Conservation (phyloP, 768 basidiomycete genomes). For the Suillus variegatus region DNA sequence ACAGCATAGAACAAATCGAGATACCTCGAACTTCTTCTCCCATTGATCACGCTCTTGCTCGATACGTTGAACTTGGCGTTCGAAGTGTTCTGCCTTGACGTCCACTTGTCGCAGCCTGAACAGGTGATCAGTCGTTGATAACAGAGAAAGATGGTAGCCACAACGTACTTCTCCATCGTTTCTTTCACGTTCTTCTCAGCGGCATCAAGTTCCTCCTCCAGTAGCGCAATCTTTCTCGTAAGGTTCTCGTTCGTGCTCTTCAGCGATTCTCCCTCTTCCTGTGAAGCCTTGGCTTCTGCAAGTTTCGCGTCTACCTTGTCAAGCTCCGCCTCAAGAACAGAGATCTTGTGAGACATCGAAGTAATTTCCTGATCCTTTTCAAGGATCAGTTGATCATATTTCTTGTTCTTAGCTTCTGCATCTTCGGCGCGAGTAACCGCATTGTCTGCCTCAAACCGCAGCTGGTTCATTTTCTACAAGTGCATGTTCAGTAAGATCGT, state of each 20-base stretch:
- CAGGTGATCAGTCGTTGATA: conserved; percentile 21
- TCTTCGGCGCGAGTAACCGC: conserved; percentile 82
- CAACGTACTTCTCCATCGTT: conserved; percentile 89
- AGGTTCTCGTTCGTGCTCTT: conserved; percentile 75
- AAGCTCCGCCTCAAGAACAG: conserved; percentile 63
- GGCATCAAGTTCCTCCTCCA: conserved; percentile 94
- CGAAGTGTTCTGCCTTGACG: conserved; percentile 98
- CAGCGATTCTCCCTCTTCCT: conserved; percentile 68
- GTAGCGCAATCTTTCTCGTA: conserved; percentile 79
- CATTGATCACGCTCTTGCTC: conserved; percentile 91
- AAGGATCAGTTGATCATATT: conserved; percentile 68
- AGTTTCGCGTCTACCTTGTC: conserved; percentile 73
- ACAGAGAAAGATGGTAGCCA: conserved; percentile 10
- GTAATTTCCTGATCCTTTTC: conserved; percentile 84
- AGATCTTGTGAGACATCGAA: conserved; percentile 74
- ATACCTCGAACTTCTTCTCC: conserved; percentile 95
- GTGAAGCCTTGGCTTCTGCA: conserved; percentile 59
- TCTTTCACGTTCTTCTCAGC: conserved; percentile 98
- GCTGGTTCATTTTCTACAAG: conserved; percentile 66
- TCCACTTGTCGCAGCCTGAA: conserved; percentile 91
- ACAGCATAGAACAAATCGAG: neutral
- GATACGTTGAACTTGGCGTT: conserved; percentile 81
- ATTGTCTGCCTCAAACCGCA: conserved; percentile 84
- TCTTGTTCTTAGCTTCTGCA: conserved; percentile 85
- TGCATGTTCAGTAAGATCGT: conserved; percentile 8